Conservation (phyloP, 257 asterid genomes). For the Linderniella brevidens region DNA sequence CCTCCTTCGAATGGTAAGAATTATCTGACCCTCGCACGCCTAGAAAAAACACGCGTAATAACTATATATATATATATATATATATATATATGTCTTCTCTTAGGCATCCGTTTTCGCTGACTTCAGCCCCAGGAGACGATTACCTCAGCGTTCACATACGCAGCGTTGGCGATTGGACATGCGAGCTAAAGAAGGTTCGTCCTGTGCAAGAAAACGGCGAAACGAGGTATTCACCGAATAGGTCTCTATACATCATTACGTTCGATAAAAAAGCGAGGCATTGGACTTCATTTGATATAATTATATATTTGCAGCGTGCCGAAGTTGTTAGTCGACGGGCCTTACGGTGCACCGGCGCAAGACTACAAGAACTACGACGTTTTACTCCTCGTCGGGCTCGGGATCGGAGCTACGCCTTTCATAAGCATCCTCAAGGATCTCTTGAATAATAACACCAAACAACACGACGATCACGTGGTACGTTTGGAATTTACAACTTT, state of each 20-base stretch:
- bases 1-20: slow-evolving; percentile 86
- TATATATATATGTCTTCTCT: slow-evolving; percentile 5
- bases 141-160: slow-evolving; percentile 86
- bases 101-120: slow-evolving; percentile 97
- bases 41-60: not conserved
- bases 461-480: slow-evolving; percentile 76
- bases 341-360: slow-evolving; percentile 98
- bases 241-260: slow-evolving; percentile 14
- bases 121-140: slow-evolving; percentile 91
- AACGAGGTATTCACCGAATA: slow-evolving; percentile 67
- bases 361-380: slow-evolving; percentile 74
- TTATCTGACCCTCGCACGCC: slow-evolving; percentile 1
- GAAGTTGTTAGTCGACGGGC: slow-evolving; percentile 84
- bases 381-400: slow-evolving; percentile 84
- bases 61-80: not conserved
- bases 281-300: not conserved
- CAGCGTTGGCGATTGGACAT: slow-evolving; percentile 94
- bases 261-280: not conserved
- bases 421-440: slow-evolving; percentile 85
- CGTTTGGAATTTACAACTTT: slow-evolving; percentile 2
- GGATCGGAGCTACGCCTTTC: slow-evolving; percentile 94
- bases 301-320: slow-evolving; percentile 72
- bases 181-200: slow-evolving; percentile 65
- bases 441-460: slow-evolving; percentile 53
- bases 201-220: slow-evolving; percentile 81